Percentiles rank a stretch among this genome's conserved stretches.
Conservation (phyloP, 768 basidiomycete genomes). For the Kwoniella heveanensis region DNA sequence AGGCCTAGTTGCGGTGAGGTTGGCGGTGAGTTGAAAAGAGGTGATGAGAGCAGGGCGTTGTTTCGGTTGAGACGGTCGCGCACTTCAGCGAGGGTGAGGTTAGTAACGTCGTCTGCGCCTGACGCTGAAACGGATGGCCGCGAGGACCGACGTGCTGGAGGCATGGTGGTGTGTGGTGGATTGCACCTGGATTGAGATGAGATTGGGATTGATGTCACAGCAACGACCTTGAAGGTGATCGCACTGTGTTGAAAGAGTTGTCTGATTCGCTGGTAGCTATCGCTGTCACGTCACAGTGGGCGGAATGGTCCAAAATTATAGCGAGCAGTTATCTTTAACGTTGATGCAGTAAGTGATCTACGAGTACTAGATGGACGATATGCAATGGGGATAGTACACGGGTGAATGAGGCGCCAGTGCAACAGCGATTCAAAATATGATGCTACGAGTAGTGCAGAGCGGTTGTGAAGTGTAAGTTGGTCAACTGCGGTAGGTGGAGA, state of each 20-base stretch:
- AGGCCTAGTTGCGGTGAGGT: constrained; percentile 1
- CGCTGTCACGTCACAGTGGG: no score
- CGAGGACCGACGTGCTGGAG: constrained; percentile 16
- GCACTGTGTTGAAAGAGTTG: no score
- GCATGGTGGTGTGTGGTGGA: constrained; percentile 3
- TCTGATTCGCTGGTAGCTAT: no score
- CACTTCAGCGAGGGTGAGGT: constrained; percentile 34
- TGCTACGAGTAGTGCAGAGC: background rate
- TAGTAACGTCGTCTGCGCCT: constrained; percentile 33
- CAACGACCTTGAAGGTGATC: no score
- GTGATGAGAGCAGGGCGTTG: constrained; percentile 23
- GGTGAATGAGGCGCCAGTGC: no score
- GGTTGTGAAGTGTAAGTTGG: background rate
- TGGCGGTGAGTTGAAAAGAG: constrained; percentile 12
- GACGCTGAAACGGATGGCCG: constrained; percentile 7
- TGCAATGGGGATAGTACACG: no score
- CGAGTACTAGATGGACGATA: no score
- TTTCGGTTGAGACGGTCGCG: constrained; percentile 40
- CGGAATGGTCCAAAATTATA: no score
- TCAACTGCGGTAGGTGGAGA: background rate
- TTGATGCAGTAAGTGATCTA: no score
- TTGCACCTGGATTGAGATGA: background rate
- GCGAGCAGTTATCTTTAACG: no score
- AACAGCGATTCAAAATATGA: no score
- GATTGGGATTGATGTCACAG: no score